A percentile compares a stretch with the other conserved stretches of the same genome.
Conservation (phyloP, 208 protist species). For the Trypanosoma vivax region DNA sequence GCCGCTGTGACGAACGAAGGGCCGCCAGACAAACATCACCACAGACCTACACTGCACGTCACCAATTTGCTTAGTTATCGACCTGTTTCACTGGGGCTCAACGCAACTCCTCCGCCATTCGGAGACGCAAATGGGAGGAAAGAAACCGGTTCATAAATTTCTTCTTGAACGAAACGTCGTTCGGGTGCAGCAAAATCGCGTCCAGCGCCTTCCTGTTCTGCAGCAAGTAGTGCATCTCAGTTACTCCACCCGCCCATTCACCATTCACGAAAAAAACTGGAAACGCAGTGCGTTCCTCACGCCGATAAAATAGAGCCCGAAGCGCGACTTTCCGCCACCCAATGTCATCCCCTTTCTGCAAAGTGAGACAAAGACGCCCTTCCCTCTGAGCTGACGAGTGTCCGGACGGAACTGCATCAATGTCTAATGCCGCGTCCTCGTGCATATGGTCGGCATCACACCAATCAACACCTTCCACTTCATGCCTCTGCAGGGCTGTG, state of each 20-base stretch:
- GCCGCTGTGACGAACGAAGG: too few species aligned
- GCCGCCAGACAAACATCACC: too few species aligned
- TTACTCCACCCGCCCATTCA: constrained; percentile 42
- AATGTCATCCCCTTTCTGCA: background rate
- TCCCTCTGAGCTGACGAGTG: background rate
- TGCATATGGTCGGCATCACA: too few species aligned
- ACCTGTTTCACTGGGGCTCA: background rate
- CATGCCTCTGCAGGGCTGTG: constrained; percentile 1
- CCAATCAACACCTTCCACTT: constrained; percentile 11
- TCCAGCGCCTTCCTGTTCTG: constrained; percentile 64
- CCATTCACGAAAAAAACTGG: constrained; percentile 71
- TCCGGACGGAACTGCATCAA: background rate
- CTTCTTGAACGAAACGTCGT: constrained; percentile 68
- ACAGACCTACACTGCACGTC: too few species aligned
- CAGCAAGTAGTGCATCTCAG: constrained; percentile 67
- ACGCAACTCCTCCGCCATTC: constrained; percentile 57
- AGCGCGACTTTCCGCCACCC: constrained; percentile 7
- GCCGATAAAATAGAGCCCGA: constrained; percentile 9
- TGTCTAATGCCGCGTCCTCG: background rate
- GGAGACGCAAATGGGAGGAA: constrained; percentile 42
- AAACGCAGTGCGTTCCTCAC: constrained; percentile 3
- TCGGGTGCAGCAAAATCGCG: constrained; percentile 69
- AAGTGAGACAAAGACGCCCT: background rate
- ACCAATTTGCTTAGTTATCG: too few species aligned
- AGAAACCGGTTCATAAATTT: constrained; percentile 62